Evolutionary conservation across 345 rosid genomes (phyloP), one percentile per base, ranked within the genome.

Genomic region (Aquilaria malaccensis): DNA sequence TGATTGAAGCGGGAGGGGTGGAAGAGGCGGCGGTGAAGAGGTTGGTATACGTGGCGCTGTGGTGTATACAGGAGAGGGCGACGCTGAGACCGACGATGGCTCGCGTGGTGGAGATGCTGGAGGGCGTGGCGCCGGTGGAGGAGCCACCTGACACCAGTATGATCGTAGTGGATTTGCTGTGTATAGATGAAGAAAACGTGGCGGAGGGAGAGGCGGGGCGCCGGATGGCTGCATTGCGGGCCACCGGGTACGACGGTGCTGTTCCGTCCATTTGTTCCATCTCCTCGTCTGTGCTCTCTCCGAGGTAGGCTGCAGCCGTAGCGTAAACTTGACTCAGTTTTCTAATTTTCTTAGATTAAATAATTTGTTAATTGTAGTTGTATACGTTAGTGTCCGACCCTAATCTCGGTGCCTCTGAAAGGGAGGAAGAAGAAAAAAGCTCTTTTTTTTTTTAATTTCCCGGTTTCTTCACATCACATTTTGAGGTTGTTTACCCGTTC

Each of bases 31-130:
- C 82, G 52, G 75, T 88, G 48, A 83, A 48, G 75, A 82, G 76
- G 70, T 5, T 88, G 68, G 83, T 79, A 3, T 56, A 67, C 56
- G 77, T 86, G 30, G 96, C 95, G 6, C 65, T 91, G 58, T 92
- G 96, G 98, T 92, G 98, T 76, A 83, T 88, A 67, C 98, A 92
- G 50, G 95, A 86, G 75, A 78, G 59, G 69, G 72, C 83, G 14
- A 71, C 71, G 70, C 79, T 71, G 7, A 79, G 98, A 61, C 98
- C 98, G 9, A 76, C 72, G 53, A 88, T 92, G 96, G 71, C 55
- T 11, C 63, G 30, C 13, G 89, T 92, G 53, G 79, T 83, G 9
- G 96, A 92, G 59, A 89, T 92, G 98, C 91, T 92, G 11, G 87
- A 92, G 73, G 89, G 95, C 15, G 75, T 83, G 1, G 78, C 73